A percentile compares a stretch with the other conserved stretches of the same genome.
phyloP scores from a whole-genome alignment of 352 stramenopile species.

The Globisporangium carolinianum region DNA sequence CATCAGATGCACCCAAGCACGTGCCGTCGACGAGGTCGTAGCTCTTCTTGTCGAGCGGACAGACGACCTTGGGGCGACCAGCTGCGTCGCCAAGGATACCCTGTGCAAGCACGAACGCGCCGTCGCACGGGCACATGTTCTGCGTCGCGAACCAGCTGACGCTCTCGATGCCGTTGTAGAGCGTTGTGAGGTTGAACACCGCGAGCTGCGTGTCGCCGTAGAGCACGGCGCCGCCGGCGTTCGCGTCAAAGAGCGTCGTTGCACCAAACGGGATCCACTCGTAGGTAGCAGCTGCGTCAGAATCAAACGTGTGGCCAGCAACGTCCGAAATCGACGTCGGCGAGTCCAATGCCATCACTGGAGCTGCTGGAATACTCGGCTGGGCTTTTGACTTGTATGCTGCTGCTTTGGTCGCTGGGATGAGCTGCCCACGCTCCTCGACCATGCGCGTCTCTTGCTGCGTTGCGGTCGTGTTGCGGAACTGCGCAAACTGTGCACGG shows the following conservation, averaged over 20 bases:
- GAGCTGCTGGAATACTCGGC: neutral
- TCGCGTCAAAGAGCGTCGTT: slow-evolving; percentile 62
- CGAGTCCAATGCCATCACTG: slow-evolving; percentile 11
- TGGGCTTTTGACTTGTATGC: slow-evolving; percentile 9
- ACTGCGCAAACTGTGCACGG: slow-evolving; percentile 85
- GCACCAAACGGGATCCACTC: slow-evolving; percentile 79
- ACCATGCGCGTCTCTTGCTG: slow-evolving; percentile 51
- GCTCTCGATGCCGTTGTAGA: slow-evolving; percentile 50
- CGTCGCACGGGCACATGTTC: slow-evolving; percentile 92
- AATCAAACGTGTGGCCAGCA: too few species aligned
- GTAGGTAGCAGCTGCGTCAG: neutral
- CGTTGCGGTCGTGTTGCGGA: slow-evolving; percentile 84
- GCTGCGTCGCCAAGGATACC: slow-evolving; percentile 83
- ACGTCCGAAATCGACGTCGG: slow-evolving; percentile 28
- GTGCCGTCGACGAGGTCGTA: slow-evolving; percentile 75
- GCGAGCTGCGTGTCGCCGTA: slow-evolving; percentile 89
- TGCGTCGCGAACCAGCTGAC: slow-evolving; percentile 89
- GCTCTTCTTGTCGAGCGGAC: slow-evolving; percentile 90
- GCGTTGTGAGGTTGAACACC: slow-evolving; percentile 82
- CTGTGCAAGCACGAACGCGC: slow-evolving; percentile 90
- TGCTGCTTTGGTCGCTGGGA: slow-evolving; percentile 60
- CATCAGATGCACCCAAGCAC: slow-evolving; percentile 42
- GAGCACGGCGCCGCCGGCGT: slow-evolving; percentile 82
- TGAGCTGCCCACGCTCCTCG: slow-evolving; percentile 82
- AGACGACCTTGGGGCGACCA: slow-evolving; percentile 83